Conservation (phyloP, 2,329 filamentous ascomycete species). For the Xylaria sp. region DNA sequence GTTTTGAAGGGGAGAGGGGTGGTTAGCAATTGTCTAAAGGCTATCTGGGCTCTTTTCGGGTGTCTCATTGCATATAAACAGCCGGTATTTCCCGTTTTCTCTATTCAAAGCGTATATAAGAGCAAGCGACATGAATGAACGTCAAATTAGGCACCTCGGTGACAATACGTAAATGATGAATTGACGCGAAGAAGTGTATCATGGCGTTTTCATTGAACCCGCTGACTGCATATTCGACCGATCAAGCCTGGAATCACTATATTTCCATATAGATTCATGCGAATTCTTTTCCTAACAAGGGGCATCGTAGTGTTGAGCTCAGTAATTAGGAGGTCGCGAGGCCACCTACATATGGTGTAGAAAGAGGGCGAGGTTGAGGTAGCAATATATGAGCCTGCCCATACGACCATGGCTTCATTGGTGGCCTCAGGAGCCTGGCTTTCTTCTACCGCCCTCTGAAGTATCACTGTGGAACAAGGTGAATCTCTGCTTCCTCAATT, state of each 20-base stretch:
- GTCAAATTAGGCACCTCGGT: background rate
- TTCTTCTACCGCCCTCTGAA: background rate
- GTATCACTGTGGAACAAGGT: conserved; percentile 40
- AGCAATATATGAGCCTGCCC: background rate
- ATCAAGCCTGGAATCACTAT: background rate
- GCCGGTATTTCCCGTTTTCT: conserved; percentile 1
- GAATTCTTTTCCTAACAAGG: conserved; percentile 8
- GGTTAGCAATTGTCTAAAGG: background rate
- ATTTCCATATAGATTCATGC: background rate
- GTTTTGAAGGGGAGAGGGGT: background rate
- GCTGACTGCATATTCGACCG: background rate
- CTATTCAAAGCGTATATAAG: conserved; percentile 14
- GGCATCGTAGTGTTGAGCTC: background rate
- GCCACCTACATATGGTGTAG: background rate
- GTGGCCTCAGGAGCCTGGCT: background rate
- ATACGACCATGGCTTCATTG: background rate
- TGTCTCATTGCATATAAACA: conserved; percentile 15
- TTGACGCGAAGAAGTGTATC: background rate
- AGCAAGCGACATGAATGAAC: conserved; percentile 19
- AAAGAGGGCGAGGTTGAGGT: no score
- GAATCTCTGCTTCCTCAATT: conserved; percentile 39
- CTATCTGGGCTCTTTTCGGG: background rate
- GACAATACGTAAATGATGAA: no score
- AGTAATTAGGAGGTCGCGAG: background rate
- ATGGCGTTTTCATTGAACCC: background rate